These are phyloP conservation scores for Talaromyces ruber DNA, from an alignment of 495 filamentous ascomycete genomes.

Conservation along the genomic window DNA sequence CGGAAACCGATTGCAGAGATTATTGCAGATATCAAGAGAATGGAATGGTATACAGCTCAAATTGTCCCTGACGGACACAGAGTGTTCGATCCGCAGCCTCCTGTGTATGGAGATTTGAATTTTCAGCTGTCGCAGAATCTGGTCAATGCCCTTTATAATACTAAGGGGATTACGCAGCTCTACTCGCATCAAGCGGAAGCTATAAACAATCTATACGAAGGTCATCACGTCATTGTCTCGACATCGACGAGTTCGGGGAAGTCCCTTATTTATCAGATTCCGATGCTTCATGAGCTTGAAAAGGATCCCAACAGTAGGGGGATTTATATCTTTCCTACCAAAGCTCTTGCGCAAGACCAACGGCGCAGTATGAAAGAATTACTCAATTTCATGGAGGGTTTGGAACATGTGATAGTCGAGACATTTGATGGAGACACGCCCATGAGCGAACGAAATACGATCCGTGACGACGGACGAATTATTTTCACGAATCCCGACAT, in stretches of 20 bases:
- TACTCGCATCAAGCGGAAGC: constrained; percentile 94
- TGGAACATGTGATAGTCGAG: constrained; percentile 74
- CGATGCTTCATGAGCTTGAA: constrained; percentile 84
- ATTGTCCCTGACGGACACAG: constrained; percentile 93
- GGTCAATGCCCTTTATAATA: constrained; percentile 92
- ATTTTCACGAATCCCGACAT: constrained; percentile 99
- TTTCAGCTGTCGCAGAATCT: constrained; percentile 84
- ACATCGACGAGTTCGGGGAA: constrained; percentile 97
- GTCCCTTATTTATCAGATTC: constrained; percentile 92
- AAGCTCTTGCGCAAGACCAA: constrained; percentile 95
- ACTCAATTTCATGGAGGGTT: constrained; percentile 64
- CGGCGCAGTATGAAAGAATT: constrained; percentile 80
- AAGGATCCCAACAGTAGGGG: constrained; percentile 66
- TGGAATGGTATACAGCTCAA: constrained; percentile 83
- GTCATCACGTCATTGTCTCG: constrained; percentile 81
- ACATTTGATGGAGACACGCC: constrained; percentile 95
- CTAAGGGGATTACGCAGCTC: constrained; percentile 73
- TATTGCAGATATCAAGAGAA: constrained; percentile 69
- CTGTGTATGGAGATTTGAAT: constrained; percentile 74
- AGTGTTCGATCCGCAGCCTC: constrained; percentile 79
- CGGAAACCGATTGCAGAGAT: constrained; percentile 79
- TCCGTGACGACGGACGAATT: constrained; percentile 83
- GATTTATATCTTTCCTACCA: constrained; percentile 98
- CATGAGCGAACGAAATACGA: constrained; percentile 63
- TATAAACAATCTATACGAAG: constrained; percentile 80